Evolutionary conservation across 495 filamentous ascomycete genomes (phyloP).

Genomic region (Aspergillus cristatus): DNA sequence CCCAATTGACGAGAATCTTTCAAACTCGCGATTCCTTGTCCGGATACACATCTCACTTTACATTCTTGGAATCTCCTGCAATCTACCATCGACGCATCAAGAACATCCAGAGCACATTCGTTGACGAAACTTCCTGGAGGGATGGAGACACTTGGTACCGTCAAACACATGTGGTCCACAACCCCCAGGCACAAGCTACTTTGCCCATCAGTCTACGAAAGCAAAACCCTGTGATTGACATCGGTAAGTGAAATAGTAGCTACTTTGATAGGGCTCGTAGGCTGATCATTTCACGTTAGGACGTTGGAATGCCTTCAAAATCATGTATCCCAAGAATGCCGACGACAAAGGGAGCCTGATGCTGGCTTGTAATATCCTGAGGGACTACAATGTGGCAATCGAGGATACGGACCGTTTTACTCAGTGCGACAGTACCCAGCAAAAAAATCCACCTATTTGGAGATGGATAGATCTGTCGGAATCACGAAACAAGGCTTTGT

Average conservation of each 20-base stretch:
- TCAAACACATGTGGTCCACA: slow-evolving; percentile 57
- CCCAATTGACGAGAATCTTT: slow-evolving; percentile 49
- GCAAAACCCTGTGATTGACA: slow-evolving; percentile 54
- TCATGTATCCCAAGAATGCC: slow-evolving; percentile 18
- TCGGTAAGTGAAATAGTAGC: slow-evolving; percentile 44
- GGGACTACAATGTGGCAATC: slow-evolving; percentile 64
- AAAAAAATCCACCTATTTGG: slow-evolving; percentile 37
- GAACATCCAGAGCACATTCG: slow-evolving; percentile 29
- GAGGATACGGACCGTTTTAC: slow-evolving; percentile 18
- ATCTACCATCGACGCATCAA: slow-evolving; percentile 49
- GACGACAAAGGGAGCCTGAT: slow-evolving; percentile 29
- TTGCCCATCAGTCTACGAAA: slow-evolving; percentile 50
- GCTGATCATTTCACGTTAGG: slow-evolving; percentile 8
- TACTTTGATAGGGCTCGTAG: no score
- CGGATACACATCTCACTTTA: slow-evolving; percentile 39
- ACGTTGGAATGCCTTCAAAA: slow-evolving; percentile 33
- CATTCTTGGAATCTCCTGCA: slow-evolving; percentile 57
- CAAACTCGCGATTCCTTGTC: slow-evolving; percentile 23
- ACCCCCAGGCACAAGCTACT: slow-evolving; percentile 18
- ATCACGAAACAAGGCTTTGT: slow-evolving; percentile 5
- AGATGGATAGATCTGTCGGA: slow-evolving; percentile 41
- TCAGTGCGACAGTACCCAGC: slow-evolving; percentile 3
- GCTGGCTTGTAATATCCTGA: slow-evolving; percentile 44
- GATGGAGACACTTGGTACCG: slow-evolving; percentile 66
- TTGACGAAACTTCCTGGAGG: slow-evolving; percentile 44